Percentiles rank a stretch among this genome's conserved stretches.
Conservation (phyloP, 192 early-diverging fungal genomes). For the Coemansia sp. region DNA sequence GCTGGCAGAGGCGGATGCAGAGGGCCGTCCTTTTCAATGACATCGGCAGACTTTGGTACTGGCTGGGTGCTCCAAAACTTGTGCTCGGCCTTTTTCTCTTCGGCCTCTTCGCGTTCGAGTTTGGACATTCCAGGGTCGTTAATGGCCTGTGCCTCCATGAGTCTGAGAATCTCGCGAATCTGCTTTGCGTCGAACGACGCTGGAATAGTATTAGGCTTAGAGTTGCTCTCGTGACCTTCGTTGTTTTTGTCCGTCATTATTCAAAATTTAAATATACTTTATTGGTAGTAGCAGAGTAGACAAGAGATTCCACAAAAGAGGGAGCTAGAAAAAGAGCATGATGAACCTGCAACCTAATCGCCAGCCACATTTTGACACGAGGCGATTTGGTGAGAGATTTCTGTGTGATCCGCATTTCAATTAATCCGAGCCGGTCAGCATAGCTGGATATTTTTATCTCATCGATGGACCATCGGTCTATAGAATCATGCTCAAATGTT, state of each 20-base stretch:
- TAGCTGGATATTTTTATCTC: no score
- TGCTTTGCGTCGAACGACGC: constrained; percentile 18
- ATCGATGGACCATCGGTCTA: no score
- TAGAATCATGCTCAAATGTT: no score
- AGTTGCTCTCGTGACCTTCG: not conserved
- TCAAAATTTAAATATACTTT: not conserved
- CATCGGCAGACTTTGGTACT: constrained; percentile 79
- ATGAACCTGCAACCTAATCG: no score
- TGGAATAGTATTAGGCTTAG: not conserved
- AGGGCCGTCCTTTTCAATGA: constrained; percentile 68
- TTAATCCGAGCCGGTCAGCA: no score
- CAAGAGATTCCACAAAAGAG: not conserved
- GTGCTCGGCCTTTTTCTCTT: constrained; percentile 48
- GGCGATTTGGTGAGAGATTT: no score
- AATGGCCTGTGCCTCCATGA: constrained; percentile 19
- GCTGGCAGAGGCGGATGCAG: constrained; percentile 73
- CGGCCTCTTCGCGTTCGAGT: constrained; percentile 40
- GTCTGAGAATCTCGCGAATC: constrained; percentile 33
- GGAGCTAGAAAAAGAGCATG: not conserved
- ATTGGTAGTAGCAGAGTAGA: not conserved
- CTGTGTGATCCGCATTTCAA: no score
- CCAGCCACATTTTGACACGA: no score
- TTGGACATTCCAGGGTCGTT: constrained; percentile 18
- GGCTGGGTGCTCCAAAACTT: constrained; percentile 99
- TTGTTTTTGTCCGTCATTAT: not conserved